phyloP scores from a whole-genome alignment of 2,329 filamentous ascomycete genomes.

The Cladophialophora carrionii region DNA sequence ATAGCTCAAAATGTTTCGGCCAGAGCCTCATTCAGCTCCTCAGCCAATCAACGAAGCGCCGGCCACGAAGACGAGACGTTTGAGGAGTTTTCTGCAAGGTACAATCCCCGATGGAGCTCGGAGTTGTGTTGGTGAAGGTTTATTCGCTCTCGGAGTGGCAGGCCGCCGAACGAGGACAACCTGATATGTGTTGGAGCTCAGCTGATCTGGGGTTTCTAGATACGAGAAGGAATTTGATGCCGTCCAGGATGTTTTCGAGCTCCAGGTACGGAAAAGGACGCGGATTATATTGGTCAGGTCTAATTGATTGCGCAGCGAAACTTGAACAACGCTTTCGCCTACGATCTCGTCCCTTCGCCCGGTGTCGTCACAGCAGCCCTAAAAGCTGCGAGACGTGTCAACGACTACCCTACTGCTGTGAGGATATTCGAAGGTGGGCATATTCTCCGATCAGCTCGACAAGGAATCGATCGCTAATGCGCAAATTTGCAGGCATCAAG shows the following conservation, averaged over 20 bases:
- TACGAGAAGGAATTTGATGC: slow-evolving; percentile 99
- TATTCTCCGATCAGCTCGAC: background rate
- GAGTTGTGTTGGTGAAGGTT: background rate
- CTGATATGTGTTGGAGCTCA: slow-evolving; percentile 39
- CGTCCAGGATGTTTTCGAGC: slow-evolving; percentile 99
- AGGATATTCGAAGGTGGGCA: slow-evolving; percentile 91
- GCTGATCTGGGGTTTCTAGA: slow-evolving; percentile 57
- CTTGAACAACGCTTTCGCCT: slow-evolving; percentile 99
- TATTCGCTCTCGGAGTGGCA: background rate
- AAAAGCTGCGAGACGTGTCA: slow-evolving; percentile 91
- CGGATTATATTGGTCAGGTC: background rate
- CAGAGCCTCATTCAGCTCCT: slow-evolving; percentile 48
- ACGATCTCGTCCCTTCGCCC: slow-evolving; percentile 96
- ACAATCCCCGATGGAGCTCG: slow-evolving; percentile 45
- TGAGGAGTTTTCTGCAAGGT: slow-evolving; percentile 98
- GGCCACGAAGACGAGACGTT: slow-evolving; percentile 92
- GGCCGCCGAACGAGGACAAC: background rate
- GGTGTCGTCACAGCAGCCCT: slow-evolving; percentile 89
- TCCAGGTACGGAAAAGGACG: slow-evolving; percentile 70
- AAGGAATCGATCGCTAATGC: slow-evolving; percentile 1
- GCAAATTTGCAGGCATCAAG: slow-evolving; percentile 73
- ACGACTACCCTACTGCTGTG: slow-evolving; percentile 97
- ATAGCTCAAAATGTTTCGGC: slow-evolving; percentile 34
- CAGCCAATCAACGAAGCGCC: slow-evolving; percentile 59
- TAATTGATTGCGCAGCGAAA: slow-evolving; percentile 66